Evolutionary conservation across 148 eudicot species (phyloP), one percentile per base, ranked within the genome.

Genomic region (Suaeda aralocaspica): DNA sequence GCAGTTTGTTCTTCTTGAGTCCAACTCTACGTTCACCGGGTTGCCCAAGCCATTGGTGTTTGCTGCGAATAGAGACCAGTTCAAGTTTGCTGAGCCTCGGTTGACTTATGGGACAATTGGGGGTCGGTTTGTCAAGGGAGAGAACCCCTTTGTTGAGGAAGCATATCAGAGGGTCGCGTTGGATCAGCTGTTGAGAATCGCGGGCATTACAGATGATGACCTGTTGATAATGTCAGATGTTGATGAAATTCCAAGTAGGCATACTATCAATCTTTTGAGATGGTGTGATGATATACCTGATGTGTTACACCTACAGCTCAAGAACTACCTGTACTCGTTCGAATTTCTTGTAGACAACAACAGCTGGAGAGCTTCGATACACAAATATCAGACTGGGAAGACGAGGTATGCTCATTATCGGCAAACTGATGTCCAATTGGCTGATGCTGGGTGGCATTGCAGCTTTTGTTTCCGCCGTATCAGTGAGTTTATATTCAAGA

Each of bases 381-480:
- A 89, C 42, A 77, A 82, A 21, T 89, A 89, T 59, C 80, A 82
- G 57, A 73, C 87, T 1, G 92, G 90, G 34, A 84, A 84, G 59
- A 87, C 96, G 0, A 76, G 68, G 55, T 89, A 89, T 72, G 96
- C 92, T 19, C 96, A 89, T 70, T 89, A 59, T 66, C 74, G 96
- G 36, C 92, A 89, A 62, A 83, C 90, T 25, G 88, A 89, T 76
- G 73, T 58, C 8, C 76, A 82, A 16, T 69, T 89, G 67, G 82
- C 96, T 18, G 92, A 89, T 72, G 81, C 92, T 1, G 96, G 96
- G 63, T 89, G 96, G 96, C 95, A 89, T 73, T 89, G 95, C 69
- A 89, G 96, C 84, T 89, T 89, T 60, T 89, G 96, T 76, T 89
- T 89, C 61, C 85, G 92, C 21, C 82, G 25, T 1, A 87, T 89